Evolutionary conservation across 495 filamentous ascomycete species (phyloP), one percentile per base, ranked within the genome.

Genomic region (Talaromyces stipitatus): DNA sequence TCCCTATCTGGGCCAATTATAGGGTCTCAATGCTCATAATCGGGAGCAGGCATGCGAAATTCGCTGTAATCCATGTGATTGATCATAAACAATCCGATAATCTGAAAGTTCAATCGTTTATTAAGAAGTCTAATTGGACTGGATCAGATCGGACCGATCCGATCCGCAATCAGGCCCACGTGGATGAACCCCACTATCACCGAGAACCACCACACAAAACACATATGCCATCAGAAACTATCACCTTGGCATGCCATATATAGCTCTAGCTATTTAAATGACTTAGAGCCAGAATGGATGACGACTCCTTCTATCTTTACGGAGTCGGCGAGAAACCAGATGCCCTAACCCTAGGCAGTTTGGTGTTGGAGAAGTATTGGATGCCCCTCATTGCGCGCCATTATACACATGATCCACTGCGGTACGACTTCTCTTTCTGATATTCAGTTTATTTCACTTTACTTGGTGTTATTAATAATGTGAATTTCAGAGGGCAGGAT

Each of bases 331-430:
- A 65, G 52, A 58, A 57, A 50, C 64, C 64, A 51, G 64, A 65
- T 29, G 64, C 64, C 11, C 23, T 67, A 26, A 67, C 64, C 11
- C 55, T 67, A 32, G 64, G 64, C 27, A 61, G 62, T 4, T 41
- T 67, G 26, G 60, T 67, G 16, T 45, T 67, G 55, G 64, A 67
- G 36, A 61, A 65, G 57, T 67, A 67, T 43, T 67, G 64, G 64
- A 58, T 65, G 57, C 64, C 64, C 50, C 62, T 65, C 57, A 60
- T 51, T 59, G 64, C 64, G 29, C 64, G 64, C 1, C 64, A 67
- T 58, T 65, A 67, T 36, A 61, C 60, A 9, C 64, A 67, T 46
- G 59, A 61, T 3, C 33, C 56, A 20, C 43, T 67, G 3, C 59
- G 57, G 64, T 67, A 59, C 48, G 48, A 12, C 16, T 50, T 22